Evolutionary conservation across 1,284 basidiomycete species (phyloP), one percentile per base, ranked within the genome.

Genomic region (Pisolithus thermaeus): DNA sequence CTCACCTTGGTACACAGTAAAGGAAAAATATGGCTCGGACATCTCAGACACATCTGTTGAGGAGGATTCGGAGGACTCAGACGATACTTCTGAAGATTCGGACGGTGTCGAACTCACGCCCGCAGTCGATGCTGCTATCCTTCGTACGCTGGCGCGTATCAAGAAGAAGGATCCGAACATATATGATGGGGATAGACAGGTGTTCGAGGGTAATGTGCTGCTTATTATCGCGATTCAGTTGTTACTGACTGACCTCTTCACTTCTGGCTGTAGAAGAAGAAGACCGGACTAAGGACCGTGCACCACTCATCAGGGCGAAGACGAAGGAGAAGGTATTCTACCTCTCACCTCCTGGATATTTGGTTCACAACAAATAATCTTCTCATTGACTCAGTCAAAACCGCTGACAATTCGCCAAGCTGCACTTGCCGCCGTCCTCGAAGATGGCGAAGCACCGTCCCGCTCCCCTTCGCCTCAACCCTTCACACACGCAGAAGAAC

Each of bases 41-140:
- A 65, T 58, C 8, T 81, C 78, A 7, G 70, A 66, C 23, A 12
- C 28, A 28, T 43, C 42, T 27, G 23, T 11, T 43, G 23, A 43
- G 1, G 72, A 74, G 5, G 88, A 91, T 59, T 87, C 85, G 0
- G 87, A 90, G 61, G 80, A 81, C 32, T 87, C 84, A 46, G 90
- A 91, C 16, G 42, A 43, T 28, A 43, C 44, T 62, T 84, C 83
- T 1, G 95, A 98, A 64, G 96, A 99, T 64, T 92, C 96, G 64
- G 90, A 97, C 54, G 97, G 95, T 12, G 92, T 93, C 59, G 91
- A 98, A 68, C 80, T 99, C 51, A 99, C 94, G 0, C 93, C 95
- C 2, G 87, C 90, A 0, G 81, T 98, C 44, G 96, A 99, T 65
- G 97, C 88, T 42, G 97, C 97, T 18, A 97, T 99, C 61, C 76